Evolutionary conservation across 306 rosid genomes (phyloP).

Genomic region (Medicago lupulina): DNA sequence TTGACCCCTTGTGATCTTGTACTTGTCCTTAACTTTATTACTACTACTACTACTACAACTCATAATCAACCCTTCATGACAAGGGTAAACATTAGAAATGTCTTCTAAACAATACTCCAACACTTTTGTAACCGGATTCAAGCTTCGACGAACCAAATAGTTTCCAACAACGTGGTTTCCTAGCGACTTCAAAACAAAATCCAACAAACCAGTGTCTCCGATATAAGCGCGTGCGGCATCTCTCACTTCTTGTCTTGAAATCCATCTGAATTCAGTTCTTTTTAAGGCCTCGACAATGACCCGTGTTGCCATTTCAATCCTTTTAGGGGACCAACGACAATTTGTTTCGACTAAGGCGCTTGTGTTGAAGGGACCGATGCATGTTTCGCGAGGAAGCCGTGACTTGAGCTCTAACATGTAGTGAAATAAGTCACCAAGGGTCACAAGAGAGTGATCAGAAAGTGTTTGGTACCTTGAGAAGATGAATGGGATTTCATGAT

Average conservation of each 20-base stretch:
- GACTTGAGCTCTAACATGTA: constrained; percentile 83
- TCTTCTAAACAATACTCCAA: constrained; percentile 86
- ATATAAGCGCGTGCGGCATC: constrained; percentile 76
- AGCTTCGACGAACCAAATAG: constrained; percentile 73
- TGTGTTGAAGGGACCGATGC: constrained; percentile 42
- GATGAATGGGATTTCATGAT: constrained; percentile 60
- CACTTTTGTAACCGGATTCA: constrained; percentile 81
- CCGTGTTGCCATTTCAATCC: constrained; percentile 74
- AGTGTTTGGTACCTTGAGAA: constrained; percentile 75
- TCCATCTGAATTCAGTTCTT: constrained; percentile 65
- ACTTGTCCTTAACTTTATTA: constrained; percentile 50
- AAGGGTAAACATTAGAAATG: constrained; percentile 55
- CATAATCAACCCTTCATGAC: constrained; percentile 47
- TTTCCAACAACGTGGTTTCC: constrained; percentile 81
- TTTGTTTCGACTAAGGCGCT: constrained; percentile 52
- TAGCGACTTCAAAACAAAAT: constrained; percentile 76
- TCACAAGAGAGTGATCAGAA: constrained; percentile 71
- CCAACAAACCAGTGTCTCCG: constrained; percentile 80
- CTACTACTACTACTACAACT: constrained; percentile 40
- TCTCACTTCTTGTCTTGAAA: constrained; percentile 87
- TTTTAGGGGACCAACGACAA: constrained; percentile 85
- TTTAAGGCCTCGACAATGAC: constrained; percentile 74
- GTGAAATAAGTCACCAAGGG: constrained; percentile 68
- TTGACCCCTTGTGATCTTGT: constrained; percentile 66
- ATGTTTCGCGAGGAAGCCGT: constrained; percentile 57